phyloP scores from a whole-genome alignment of 345 rosid species.

The Salix caprea region DNA sequence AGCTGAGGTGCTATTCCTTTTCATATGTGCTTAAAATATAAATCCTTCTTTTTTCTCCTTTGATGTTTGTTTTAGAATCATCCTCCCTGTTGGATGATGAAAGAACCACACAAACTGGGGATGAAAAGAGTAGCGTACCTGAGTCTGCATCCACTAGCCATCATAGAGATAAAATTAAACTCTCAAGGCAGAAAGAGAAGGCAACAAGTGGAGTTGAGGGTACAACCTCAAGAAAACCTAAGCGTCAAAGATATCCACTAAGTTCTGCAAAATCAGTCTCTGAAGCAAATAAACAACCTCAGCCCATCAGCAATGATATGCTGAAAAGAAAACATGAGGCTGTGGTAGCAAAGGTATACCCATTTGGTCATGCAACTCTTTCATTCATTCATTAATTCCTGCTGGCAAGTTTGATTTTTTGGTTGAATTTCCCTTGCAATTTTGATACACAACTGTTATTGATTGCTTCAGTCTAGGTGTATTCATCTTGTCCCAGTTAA shows the following conservation, averaged over 20 bases:
- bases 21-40: background rate
- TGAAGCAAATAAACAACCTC: constrained; percentile 38
- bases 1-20: background rate
- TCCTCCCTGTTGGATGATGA: constrained; percentile 68
- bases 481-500: background rate
- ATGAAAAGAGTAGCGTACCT: constrained; percentile 46
- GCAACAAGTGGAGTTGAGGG: constrained; percentile 36
- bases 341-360: constrained; percentile 36
- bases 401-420: background rate
- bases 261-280: constrained; percentile 31
- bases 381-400: constrained; percentile 2
- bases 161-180: constrained; percentile 37
- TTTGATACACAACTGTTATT: background rate
- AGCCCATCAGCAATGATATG: constrained; percentile 27
- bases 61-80: constrained; percentile 47
- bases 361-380: background rate
- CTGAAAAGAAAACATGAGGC: constrained; percentile 54
- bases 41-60: background rate
- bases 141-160: constrained; percentile 50
- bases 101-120: constrained; percentile 37
- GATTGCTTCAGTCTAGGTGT: background rate
- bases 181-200: constrained; percentile 40
- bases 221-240: constrained; percentile 40
- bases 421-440: constrained; percentile 3
- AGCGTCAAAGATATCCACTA: constrained; percentile 41